Percentiles rank a stretch among this genome's conserved stretches.
These are phyloP conservation scores for Draba incana DNA, from an alignment of 345 rosid genomes.

Conservation along the genomic window DNA sequence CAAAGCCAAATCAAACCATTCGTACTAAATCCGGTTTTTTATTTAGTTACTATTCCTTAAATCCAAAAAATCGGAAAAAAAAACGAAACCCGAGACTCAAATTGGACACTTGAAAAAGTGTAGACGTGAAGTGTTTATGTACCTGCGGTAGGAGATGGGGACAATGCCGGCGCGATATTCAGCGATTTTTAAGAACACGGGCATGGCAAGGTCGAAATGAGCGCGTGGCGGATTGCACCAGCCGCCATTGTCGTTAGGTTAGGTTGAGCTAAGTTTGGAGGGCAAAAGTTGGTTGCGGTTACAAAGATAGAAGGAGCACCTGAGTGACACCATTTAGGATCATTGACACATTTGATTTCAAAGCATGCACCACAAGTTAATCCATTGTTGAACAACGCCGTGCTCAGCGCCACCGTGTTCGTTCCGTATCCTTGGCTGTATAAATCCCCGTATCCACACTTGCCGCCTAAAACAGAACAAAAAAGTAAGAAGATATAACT, in stretches of 20 bases:
- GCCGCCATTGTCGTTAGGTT: constrained; percentile 69
- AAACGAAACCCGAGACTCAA: neutral
- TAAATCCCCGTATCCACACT: constrained; percentile 72
- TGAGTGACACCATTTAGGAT: constrained; percentile 69
- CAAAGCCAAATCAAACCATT: neutral
- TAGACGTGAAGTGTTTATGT: neutral
- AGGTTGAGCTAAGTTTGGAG: constrained; percentile 53
- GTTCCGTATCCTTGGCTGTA: constrained; percentile 81
- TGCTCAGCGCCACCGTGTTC: constrained; percentile 79
- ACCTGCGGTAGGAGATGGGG: constrained; percentile 57
- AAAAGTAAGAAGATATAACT: too few relatives aligned
- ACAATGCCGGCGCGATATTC: constrained; percentile 76
- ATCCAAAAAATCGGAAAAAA: too few relatives aligned
- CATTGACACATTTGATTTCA: constrained; percentile 65
- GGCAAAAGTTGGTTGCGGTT: constrained; percentile 78
- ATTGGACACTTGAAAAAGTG: neutral
- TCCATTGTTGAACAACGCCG: constrained; percentile 71
- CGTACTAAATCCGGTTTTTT: too few relatives aligned
- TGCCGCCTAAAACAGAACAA: constrained; percentile 51
- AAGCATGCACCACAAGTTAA: constrained; percentile 71
- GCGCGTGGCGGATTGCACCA: constrained; percentile 88
- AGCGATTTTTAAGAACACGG: constrained; percentile 50
- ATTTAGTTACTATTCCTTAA: too few relatives aligned
- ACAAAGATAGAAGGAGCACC: constrained; percentile 67
- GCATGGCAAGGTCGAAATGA: constrained; percentile 49